phyloP scores from a whole-genome alignment of 2,329 filamentous ascomycete species.

The Pseudopithomyces chartarum region DNA sequence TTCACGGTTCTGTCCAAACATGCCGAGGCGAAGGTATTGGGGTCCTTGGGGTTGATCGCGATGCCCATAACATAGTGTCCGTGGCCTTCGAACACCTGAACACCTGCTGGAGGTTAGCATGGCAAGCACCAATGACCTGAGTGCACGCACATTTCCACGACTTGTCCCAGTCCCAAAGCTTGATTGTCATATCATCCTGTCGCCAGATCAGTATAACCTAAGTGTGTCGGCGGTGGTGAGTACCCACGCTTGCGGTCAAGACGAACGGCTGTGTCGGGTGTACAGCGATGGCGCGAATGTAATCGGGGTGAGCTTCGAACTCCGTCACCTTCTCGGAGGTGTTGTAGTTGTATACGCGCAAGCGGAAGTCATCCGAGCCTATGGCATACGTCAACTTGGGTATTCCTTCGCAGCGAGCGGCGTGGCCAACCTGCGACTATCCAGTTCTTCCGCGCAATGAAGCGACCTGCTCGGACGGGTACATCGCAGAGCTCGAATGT shows the following conservation, averaged over 20 bases:
- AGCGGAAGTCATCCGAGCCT: constrained; percentile 81
- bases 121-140: background rate
- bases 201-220: constrained; percentile 23
- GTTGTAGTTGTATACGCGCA: constrained; percentile 94
- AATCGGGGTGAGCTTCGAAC: constrained; percentile 97
- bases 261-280: constrained; percentile 96
- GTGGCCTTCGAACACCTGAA: constrained; percentile 95
- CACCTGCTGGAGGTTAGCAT: constrained; percentile 46
- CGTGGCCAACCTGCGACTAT: constrained; percentile 75
- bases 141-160: constrained; percentile 78
- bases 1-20: constrained; percentile 97
- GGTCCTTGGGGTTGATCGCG: constrained; percentile 88
- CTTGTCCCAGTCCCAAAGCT: constrained; percentile 99
- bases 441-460: constrained; percentile 98
- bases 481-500: constrained; percentile 99
- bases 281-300: constrained; percentile 94
- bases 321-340: constrained; percentile 97
- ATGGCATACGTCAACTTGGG: constrained; percentile 26
- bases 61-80: constrained; percentile 97
- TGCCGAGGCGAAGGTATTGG: constrained; percentile 86
- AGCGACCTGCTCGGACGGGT: constrained; percentile 92
- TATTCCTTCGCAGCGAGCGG: background rate
- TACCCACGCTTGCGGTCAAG: constrained; percentile 75
- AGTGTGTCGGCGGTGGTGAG: background rate
- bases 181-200: constrained; percentile 64